These are phyloP conservation scores for Sporothrix humicola DNA, from an alignment of 2,329 filamentous ascomycete species.

Conservation along the genomic window DNA sequence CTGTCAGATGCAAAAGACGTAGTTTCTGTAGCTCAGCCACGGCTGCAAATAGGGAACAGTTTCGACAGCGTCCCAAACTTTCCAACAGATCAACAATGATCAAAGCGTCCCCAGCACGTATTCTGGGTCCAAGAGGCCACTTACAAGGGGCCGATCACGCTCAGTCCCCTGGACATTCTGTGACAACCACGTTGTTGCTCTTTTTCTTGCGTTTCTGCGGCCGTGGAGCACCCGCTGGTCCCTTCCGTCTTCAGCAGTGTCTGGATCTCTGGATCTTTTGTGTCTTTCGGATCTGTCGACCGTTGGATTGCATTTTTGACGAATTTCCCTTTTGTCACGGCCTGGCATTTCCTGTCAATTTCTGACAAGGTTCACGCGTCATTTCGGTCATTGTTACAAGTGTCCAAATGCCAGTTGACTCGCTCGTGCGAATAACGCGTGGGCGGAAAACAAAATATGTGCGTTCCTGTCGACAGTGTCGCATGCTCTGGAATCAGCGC, in stretches of 20 bases:
- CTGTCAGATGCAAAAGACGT: neutral
- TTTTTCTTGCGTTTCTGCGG: neutral
- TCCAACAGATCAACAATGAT: neutral
- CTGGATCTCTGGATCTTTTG: neutral
- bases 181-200: constrained; percentile 4
- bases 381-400: constrained; percentile 9
- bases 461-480: constrained; percentile 4
- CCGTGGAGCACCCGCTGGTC: constrained; percentile 1
- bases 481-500: constrained; percentile 14
- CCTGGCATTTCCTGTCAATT: too few species aligned
- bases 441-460: neutral
- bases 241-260: constrained; percentile 11
- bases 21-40: neutral
- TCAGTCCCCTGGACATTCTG: neutral
- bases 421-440: neutral
- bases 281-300: too few species aligned
- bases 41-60: neutral
- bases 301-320: neutral
- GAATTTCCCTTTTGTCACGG: neutral
- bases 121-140: neutral
- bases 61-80: neutral
- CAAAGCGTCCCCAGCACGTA: neutral
- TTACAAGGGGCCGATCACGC: constrained; percentile 11
- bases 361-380: neutral
- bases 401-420: neutral